These are phyloP conservation scores for Cladorrhinum samala DNA, from an alignment of 495 filamentous ascomycete genomes.

Conservation along the genomic window DNA sequence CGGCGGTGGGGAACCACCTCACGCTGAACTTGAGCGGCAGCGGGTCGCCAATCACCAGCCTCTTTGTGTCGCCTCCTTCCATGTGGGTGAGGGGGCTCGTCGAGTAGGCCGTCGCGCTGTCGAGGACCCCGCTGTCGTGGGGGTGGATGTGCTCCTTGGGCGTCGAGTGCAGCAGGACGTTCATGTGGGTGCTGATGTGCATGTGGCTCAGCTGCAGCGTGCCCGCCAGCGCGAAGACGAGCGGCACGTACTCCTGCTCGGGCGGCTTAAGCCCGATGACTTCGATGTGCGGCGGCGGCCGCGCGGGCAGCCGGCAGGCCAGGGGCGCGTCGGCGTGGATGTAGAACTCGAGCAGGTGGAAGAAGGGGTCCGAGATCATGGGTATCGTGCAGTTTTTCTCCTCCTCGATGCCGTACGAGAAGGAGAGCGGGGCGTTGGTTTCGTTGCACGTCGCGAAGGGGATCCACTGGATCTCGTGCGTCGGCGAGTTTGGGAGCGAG, in stretches of 20 bases:
- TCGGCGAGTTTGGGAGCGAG: constrained; percentile 46
- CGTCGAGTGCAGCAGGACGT: constrained; percentile 76
- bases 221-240: constrained; percentile 81
- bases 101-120: constrained; percentile 78
- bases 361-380: constrained; percentile 79
- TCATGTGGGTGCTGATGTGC: constrained; percentile 83
- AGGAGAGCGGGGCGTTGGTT: constrained; percentile 70
- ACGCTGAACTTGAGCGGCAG: constrained; percentile 75
- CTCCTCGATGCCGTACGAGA: constrained; percentile 77
- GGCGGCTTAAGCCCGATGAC: constrained; percentile 38
- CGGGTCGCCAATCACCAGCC: constrained; percentile 80
- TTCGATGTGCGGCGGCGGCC: constrained; percentile 51
- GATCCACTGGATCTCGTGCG: constrained; percentile 85
- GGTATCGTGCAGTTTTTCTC: constrained; percentile 90
- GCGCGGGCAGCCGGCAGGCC: constrained; percentile 82
- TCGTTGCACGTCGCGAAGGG: constrained; percentile 92
- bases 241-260: constrained; percentile 50
- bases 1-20: constrained; percentile 75
- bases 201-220: constrained; percentile 84
- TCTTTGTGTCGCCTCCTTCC: constrained; percentile 43
- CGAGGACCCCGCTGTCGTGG: constrained; percentile 65
- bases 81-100: constrained; percentile 63
- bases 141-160: constrained; percentile 48
- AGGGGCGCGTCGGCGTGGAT: constrained; percentile 93
- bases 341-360: constrained; percentile 98